Percentiles rank a stretch among this genome's conserved stretches.
These are phyloP conservation scores for Trapa incisa DNA, from an alignment of 345 rosid genomes.

Conservation along the genomic window DNA sequence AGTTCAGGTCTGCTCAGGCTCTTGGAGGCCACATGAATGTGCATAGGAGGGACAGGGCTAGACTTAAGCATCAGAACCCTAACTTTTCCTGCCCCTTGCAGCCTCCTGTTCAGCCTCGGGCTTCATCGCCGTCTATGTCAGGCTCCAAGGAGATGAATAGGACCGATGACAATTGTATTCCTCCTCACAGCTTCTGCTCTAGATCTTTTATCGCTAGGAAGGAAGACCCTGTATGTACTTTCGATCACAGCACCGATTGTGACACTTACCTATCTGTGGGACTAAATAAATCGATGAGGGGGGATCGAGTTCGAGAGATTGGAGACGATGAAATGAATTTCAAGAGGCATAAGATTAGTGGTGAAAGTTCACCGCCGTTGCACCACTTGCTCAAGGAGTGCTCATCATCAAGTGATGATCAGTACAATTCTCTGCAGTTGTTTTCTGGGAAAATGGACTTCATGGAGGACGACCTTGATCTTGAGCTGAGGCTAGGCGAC, in stretches of 20 bases:
- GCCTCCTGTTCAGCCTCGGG: neutral
- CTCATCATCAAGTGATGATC: neutral
- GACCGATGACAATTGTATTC: neutral
- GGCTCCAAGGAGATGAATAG: neutral
- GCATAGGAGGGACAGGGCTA: conserved; percentile 59
- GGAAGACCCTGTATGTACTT: neutral
- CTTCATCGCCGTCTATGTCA: neutral
- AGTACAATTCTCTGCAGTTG: neutral
- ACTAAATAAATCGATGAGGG: neutral
- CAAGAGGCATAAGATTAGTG: conserved; percentile 3
- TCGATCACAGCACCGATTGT: neutral
- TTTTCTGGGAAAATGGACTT: neutral
- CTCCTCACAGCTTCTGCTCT: neutral
- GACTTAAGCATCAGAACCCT: conserved; percentile 27
- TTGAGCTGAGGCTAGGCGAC: conserved; percentile 9
- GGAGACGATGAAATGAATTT: neutral
- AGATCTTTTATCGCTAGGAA: neutral
- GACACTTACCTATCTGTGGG: neutral
- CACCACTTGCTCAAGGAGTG: neutral
- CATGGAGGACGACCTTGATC: conserved; percentile 10
- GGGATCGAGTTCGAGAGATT: neutral
- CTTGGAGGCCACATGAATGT: conserved; percentile 78
- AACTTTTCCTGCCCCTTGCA: conserved; percentile 1
- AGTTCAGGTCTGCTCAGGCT: conserved; percentile 69
- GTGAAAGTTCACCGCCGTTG: neutral